Percentiles rank a stretch among this genome's conserved stretches.
Conservation (phyloP, 2,329 filamentous ascomycete genomes). For the Penicillium sp. region DNA sequence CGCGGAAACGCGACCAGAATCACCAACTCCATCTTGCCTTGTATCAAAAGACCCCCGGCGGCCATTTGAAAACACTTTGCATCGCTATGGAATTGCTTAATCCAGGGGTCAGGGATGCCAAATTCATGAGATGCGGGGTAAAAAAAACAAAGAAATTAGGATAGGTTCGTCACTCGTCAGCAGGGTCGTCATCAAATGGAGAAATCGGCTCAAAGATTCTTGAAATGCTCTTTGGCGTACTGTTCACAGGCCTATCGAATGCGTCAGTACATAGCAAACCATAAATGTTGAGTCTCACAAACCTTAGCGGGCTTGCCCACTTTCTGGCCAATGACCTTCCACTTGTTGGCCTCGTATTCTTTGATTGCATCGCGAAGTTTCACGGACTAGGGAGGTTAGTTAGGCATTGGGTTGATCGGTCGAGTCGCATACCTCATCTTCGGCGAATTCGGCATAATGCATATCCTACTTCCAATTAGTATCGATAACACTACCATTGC, state of each 20-base stretch:
- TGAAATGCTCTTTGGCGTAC: constrained; percentile 94
- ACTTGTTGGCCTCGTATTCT: constrained; percentile 98
- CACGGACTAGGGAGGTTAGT: constrained; percentile 34
- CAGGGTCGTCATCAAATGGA: constrained; percentile 13
- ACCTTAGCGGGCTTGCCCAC: constrained; percentile 98
- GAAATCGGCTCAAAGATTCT: constrained; percentile 35
- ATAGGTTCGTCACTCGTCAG: constrained; percentile 35
- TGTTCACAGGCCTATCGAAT: constrained; percentile 73
- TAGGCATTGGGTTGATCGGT: not conserved
- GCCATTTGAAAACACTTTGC: constrained; percentile 21
- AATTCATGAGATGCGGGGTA: constrained; percentile 23
- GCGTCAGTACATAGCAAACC: not conserved
- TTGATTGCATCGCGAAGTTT: constrained; percentile 87
- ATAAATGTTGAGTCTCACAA: not conserved
- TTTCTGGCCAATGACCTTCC: constrained; percentile 96
- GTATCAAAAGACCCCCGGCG: constrained; percentile 17
- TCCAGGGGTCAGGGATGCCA: constrained; percentile 21
- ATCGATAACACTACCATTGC: not conserved
- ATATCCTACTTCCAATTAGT: constrained; percentile 67
- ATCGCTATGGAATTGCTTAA: constrained; percentile 27
- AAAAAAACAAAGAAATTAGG: constrained; percentile 17
- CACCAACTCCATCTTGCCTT: constrained; percentile 27
- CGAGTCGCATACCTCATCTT: constrained; percentile 73
- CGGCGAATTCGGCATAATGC: constrained; percentile 98
- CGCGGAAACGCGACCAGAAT: constrained; percentile 14